A percentile compares a stretch with the other conserved stretches of the same genome.
These are phyloP conservation scores for Microcyclospora tardicrescens DNA, from an alignment of 2,329 filamentous ascomycete genomes.

Conservation along the genomic window DNA sequence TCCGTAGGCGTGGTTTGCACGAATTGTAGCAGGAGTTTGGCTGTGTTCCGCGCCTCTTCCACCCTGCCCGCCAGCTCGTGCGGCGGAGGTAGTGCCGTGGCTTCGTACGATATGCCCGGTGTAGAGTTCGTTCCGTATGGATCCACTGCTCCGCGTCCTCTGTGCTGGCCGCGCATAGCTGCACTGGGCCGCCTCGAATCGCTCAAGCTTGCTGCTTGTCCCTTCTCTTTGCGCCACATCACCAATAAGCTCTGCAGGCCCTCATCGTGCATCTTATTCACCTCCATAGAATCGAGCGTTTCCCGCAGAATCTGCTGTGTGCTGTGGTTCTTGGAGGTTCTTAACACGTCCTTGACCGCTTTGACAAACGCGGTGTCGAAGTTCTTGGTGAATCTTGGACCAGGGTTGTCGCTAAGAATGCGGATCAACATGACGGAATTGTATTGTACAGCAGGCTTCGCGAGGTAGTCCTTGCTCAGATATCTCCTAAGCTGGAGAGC, in stretches of 20 bases:
- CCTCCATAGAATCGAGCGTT: slow-evolving; percentile 67
- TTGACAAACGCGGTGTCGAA: slow-evolving; percentile 74
- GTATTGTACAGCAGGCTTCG: slow-evolving; percentile 67
- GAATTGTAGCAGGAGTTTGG: slow-evolving; percentile 82
- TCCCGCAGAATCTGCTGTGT: slow-evolving; percentile 81
- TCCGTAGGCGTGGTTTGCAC: slow-evolving; percentile 68
- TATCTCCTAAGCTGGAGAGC: slow-evolving; percentile 72
- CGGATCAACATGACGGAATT: slow-evolving; percentile 92
- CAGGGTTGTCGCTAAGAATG: slow-evolving; percentile 86
- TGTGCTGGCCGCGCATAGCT: not conserved
- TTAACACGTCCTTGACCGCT: slow-evolving; percentile 61
- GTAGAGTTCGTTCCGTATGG: not conserved
- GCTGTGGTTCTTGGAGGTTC: slow-evolving; percentile 55
- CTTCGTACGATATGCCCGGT: not conserved
- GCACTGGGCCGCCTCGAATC: not conserved
- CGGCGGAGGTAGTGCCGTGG: slow-evolving; percentile 44
- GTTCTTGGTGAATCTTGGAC: slow-evolving; percentile 78
- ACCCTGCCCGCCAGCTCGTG: slow-evolving; percentile 70
- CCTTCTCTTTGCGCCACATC: slow-evolving; percentile 88
- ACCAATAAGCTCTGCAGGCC: slow-evolving; percentile 56
- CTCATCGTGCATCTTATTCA: slow-evolving; percentile 59
- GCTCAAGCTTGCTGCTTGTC: slow-evolving; percentile 19
- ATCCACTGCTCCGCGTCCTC: not conserved
- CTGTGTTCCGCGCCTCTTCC: slow-evolving; percentile 81
- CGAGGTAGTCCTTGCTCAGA: slow-evolving; percentile 52